These are phyloP conservation scores for Xerocomus minutiporus DNA, from an alignment of 1,284 basidiomycete genomes.

Conservation along the genomic window DNA sequence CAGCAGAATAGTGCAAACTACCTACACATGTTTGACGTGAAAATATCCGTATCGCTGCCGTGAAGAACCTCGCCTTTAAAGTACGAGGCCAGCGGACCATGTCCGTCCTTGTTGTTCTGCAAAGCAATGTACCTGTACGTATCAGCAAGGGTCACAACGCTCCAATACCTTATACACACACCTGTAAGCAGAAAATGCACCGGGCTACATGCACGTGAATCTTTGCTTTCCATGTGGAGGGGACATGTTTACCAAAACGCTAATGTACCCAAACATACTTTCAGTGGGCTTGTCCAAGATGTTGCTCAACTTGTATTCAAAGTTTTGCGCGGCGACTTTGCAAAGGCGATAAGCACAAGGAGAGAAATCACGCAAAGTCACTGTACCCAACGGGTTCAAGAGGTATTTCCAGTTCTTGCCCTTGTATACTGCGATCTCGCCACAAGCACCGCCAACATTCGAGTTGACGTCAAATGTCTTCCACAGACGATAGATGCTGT, in stretches of 20 bases:
- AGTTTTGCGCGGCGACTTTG: slow-evolving; percentile 90
- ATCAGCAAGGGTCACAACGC: slow-evolving; percentile 1
- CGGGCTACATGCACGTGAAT: slow-evolving; percentile 54
- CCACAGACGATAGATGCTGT: slow-evolving; percentile 90
- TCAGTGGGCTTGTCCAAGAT: slow-evolving; percentile 96
- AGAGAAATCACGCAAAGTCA: slow-evolving; percentile 1
- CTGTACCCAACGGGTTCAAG: slow-evolving; percentile 77
- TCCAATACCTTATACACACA: slow-evolving; percentile 15
- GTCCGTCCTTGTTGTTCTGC: slow-evolving; percentile 82
- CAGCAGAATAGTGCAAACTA: slow-evolving; percentile 14
- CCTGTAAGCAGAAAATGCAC: slow-evolving; percentile 91
- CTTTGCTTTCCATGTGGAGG: background rate
- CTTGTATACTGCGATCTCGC: slow-evolving; percentile 92
- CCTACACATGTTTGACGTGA: slow-evolving; percentile 89
- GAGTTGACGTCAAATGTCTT: slow-evolving; percentile 93
- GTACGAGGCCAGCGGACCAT: slow-evolving; percentile 90
- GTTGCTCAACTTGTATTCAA: slow-evolving; percentile 90
- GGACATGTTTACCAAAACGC: slow-evolving; percentile 55
- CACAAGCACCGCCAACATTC: slow-evolving; percentile 91
- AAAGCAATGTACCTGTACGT: slow-evolving; percentile 72
- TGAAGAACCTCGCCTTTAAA: slow-evolving; percentile 95
- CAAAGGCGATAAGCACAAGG: slow-evolving; percentile 8
- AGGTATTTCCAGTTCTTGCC: slow-evolving; percentile 81
- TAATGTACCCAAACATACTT: slow-evolving; percentile 89
- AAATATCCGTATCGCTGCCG: slow-evolving; percentile 90